Evolutionary conservation across 2,329 filamentous ascomycete species (phyloP), one percentile per base, ranked within the genome.

Genomic region (Epichloe typhina): DNA sequence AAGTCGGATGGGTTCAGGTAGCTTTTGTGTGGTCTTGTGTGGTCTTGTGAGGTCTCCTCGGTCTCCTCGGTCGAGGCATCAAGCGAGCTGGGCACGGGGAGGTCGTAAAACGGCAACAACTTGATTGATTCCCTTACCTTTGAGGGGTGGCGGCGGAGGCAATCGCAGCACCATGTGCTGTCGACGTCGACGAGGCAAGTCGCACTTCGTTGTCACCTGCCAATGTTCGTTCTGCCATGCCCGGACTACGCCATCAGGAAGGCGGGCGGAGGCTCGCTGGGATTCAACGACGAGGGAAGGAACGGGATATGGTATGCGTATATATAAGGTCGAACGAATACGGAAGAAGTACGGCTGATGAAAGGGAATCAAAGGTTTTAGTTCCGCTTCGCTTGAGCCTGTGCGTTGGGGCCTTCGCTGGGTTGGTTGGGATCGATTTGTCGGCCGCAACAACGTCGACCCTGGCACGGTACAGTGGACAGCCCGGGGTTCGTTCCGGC

Each of bases 141-240:
- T 57, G 54, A 52, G 57, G 51, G 53, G 56, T 54, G 54, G 58
- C 55, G 53, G 57, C 49, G 53, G 57, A 54, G 56, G 58, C 56
- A 53, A 55, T 51, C 48, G 53, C 57, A 59, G 58, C 53, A 38
- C 61, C 55, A 54, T 61, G 59, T 54, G 63, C 58, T 62, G 60
- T 63, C 59, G 65, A 62, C 59, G 66, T 58, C 58, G 58, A 59
- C 58, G 69, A 66, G 61, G 71, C 71, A 67, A 72, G 72, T 71
- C 69, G 74, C 72, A 69, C 70, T 70, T 76, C 71, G 74, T 75
- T 73, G 67, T 77, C 73, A 69, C 71, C 69, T 73, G 66, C 64
- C 66, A 65, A 61, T 68, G 68, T 80, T 79, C 72, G 77, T 75
- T 80, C 77, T 79, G 77, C 77, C 78, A 81, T 81, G 75, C 67